These are phyloP conservation scores for Claviceps capensis DNA, from an alignment of 2,329 filamentous ascomycete species.

Conservation along the genomic window DNA sequence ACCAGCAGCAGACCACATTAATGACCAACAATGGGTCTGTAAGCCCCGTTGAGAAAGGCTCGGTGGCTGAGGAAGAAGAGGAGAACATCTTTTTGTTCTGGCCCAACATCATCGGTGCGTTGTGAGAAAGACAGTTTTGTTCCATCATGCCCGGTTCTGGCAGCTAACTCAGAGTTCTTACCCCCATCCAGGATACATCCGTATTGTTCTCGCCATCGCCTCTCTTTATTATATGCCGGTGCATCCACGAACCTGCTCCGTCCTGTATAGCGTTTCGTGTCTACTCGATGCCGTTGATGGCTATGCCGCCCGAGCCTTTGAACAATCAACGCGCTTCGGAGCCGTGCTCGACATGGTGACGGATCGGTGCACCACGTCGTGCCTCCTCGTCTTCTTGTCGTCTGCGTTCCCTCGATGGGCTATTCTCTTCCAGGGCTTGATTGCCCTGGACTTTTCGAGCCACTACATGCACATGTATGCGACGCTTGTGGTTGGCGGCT, in stretches of 20 bases:
- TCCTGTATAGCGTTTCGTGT: constrained; percentile 87
- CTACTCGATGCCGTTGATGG: constrained; percentile 92
- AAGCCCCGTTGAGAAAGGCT: constrained; percentile 19
- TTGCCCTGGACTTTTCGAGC: constrained; percentile 83
- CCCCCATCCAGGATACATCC: constrained; percentile 48
- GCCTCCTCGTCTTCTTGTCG: constrained; percentile 84
- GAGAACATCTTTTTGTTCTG: constrained; percentile 73
- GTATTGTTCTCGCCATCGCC: constrained; percentile 69
- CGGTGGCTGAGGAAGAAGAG: constrained; percentile 27
- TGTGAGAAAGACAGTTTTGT: neutral
- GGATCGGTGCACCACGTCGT: constrained; percentile 91
- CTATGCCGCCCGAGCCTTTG: constrained; percentile 63
- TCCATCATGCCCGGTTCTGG: neutral
- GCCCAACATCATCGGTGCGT: constrained; percentile 67
- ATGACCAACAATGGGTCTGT: constrained; percentile 34
- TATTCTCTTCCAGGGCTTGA: constrained; percentile 86
- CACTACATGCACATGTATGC: constrained; percentile 99
- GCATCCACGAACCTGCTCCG: constrained; percentile 86
- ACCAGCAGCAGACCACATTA: constrained; percentile 12
- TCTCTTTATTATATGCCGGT: constrained; percentile 99
- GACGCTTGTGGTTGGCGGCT: constrained; percentile 74
- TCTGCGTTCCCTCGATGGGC: constrained; percentile 91
- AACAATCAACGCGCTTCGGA: constrained; percentile 90
- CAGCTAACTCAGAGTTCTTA: neutral
- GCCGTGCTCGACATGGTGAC: constrained; percentile 99